Percentiles rank a stretch among this genome's conserved stretches.
These are phyloP conservation scores for Phylloporus rhodoxanthus DNA, from an alignment of 768 basidiomycete genomes.

Conservation along the genomic window DNA sequence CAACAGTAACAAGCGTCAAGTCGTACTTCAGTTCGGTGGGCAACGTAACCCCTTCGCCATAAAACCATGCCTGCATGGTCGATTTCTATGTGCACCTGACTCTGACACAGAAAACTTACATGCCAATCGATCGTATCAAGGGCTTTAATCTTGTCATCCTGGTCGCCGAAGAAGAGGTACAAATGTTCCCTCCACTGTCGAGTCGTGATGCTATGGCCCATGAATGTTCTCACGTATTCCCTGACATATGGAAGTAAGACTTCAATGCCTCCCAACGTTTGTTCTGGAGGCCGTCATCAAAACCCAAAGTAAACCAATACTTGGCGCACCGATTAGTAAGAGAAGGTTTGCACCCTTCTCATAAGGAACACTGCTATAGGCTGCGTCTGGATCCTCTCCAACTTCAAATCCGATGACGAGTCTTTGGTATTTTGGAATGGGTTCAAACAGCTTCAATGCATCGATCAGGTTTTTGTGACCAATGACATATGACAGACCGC, in stretches of 20 bases:
- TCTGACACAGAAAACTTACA: constrained; percentile 31
- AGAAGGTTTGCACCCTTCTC: constrained; percentile 89
- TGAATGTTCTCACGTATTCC: constrained; percentile 51
- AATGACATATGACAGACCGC: constrained; percentile 79
- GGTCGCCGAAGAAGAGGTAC: constrained; percentile 44
- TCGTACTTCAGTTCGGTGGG: constrained; percentile 50
- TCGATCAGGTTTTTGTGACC: constrained; percentile 70
- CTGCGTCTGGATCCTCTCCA: constrained; percentile 75
- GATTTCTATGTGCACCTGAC: not conserved
- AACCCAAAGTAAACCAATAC: too few relatives aligned
- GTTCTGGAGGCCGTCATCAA: constrained; percentile 32
- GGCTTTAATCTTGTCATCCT: constrained; percentile 34
- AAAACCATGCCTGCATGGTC: constrained; percentile 44
- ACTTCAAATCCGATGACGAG: constrained; percentile 65
- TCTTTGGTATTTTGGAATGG: constrained; percentile 65
- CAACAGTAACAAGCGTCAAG: constrained; percentile 44
- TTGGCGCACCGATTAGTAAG: constrained; percentile 62
- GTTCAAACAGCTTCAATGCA: constrained; percentile 54
- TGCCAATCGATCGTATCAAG: constrained; percentile 53
- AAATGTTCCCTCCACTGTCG: constrained; percentile 54
- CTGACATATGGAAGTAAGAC: constrained; percentile 52
- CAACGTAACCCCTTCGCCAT: constrained; percentile 47
- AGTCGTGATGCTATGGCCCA: constrained; percentile 52
- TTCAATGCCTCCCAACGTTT: constrained; percentile 52
- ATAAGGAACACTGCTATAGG: constrained; percentile 73